Evolutionary conservation across 2,329 filamentous ascomycete genomes (phyloP), one percentile per base, ranked within the genome.

Genomic region (Sclerotinia borealis): DNA sequence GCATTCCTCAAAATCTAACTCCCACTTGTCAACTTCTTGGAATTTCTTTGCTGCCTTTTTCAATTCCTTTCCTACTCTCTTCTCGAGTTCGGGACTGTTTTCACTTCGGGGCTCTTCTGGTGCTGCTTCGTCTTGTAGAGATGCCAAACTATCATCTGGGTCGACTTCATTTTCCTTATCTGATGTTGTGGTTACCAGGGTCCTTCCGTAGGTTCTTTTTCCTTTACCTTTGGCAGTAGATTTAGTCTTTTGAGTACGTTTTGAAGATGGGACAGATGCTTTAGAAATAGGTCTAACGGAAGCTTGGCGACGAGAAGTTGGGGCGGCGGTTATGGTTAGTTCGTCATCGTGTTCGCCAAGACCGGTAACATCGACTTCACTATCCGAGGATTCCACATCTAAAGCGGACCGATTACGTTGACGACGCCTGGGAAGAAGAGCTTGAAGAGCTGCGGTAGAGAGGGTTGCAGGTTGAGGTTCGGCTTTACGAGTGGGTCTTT

Each of bases 1-100:
- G 55, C 85, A 80, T 68, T 86, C 85, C 76, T 90, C 87, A 74
- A 84, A 90, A 58, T 85, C 84, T 65, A 90, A 76, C 75, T 87
- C 80, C 85, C 86, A 90, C 75, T 81, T 78, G 73, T 90, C 87
- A 47, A 90, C 87, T 75, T 89, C 86, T 73, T 83, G 80, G 70
- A 90, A 90, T 75, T 89, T 89, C 72, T 78, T 80, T 11, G 79
- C 79, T 47, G 85, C 83, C 56, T 80, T 77, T 74, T 83, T 83
- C 65, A 90, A 76, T 77, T 75, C 72, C 55, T 70, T 71, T 8
- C 80, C 77, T 54, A 80, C 72, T 8, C 76, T 73, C 55, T 74
- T 74, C 63, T 77, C 72, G 71, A 77, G 45, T 68, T 75, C 68
- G 71, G 75, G 70, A 68, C 76, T 75, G 70, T 74, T 73, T 66